Conservation (phyloP, 805 yeast species). For the Pichia membranifaciens region DNA sequence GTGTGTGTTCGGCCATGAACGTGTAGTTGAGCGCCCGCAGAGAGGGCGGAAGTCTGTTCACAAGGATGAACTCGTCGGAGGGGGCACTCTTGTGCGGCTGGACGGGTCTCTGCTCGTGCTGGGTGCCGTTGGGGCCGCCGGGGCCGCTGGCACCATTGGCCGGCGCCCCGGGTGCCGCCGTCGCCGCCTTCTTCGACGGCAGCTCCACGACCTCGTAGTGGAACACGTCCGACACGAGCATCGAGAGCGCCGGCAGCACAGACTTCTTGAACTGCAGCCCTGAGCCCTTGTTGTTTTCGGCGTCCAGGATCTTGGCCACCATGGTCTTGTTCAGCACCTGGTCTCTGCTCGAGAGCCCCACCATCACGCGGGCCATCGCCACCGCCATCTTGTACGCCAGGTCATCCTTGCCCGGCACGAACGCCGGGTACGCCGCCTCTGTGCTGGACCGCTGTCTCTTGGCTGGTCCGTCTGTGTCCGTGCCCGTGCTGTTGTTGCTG, state of each 20-base stretch:
- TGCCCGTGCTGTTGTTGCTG: too few species aligned
- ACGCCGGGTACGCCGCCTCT: background rate
- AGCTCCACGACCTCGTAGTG: slow-evolving; percentile 25
- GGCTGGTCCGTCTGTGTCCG: too few species aligned
- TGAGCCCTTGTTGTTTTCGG: slow-evolving; percentile 26
- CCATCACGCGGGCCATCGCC: slow-evolving; percentile 24
- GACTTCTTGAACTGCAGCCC: slow-evolving; percentile 25
- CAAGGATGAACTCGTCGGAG: slow-evolving; percentile 24
- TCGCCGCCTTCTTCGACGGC: slow-evolving; percentile 12
- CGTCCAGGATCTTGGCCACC: slow-evolving; percentile 25
- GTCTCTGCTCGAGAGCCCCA: slow-evolving; percentile 26
- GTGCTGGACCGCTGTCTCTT: background rate
- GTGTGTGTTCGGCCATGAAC: slow-evolving; percentile 11
- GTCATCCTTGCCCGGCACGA: slow-evolving; percentile 10
- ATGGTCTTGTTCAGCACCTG: slow-evolving; percentile 25
- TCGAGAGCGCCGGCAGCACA: slow-evolving; percentile 18
- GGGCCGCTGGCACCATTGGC: background rate
- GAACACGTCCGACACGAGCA: slow-evolving; percentile 17
- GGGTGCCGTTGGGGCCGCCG: background rate
- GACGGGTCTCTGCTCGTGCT: background rate
- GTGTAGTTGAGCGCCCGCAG: slow-evolving; percentile 22
- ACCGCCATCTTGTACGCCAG: slow-evolving; percentile 19
- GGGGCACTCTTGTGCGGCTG: background rate
- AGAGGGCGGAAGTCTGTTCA: slow-evolving; percentile 18
- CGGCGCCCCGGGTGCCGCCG: too few species aligned